Evolutionary conservation across 208 protist genomes (phyloP), one percentile per base, ranked within the genome.

Genomic region (Leishmania tropica): DNA sequence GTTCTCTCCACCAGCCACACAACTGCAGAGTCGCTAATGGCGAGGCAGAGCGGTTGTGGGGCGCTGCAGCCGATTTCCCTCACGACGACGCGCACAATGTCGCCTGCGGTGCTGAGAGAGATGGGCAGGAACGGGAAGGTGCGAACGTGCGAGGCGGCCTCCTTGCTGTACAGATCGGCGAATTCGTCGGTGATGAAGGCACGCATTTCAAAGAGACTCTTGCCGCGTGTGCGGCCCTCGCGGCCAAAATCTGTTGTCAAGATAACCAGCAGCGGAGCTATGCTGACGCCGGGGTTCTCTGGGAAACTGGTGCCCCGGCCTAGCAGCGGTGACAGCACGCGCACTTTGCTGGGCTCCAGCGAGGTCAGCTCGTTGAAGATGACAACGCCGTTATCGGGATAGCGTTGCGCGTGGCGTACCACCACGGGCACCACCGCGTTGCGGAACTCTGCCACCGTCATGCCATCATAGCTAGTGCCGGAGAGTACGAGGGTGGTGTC

Each of bases 221-320:
- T 93, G 45, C 92, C 92, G 19, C 86, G 92, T 17, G 92, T 95
- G 40, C 90, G 77, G 7, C 92, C 92, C 72, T 96, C 86, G 7
- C 85, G 81, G 19, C 92, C 90, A 85, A 96, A 93, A 84, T 96
- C 92, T n/a, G 92, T 96, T 47, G 92, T 96, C 35, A 96, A 60
- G 40, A 96, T 86, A 13, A 96, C 92, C 35, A 86, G 89, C 75
- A 92, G 81, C 21, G 54, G 54, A 47, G 70, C 40, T 7, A 96
- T 80, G 37, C 71, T 68, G 35, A 89, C 81, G 21, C 31, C 37
- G 3, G 88, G 81, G 47, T 80, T 67, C 82, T 93, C 90, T 35
- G 88, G 86, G 78, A 96, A 96, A 31, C 68, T 58, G 11, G 68
- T 72, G 35, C 88, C 87, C 53, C 88, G 85, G 15, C 90, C 90